Percentiles rank a stretch among this genome's conserved stretches.
Evolutionary conservation across 352 stramenopile genomes (phyloP).

Genomic region (Pythium dissimile): DNA sequence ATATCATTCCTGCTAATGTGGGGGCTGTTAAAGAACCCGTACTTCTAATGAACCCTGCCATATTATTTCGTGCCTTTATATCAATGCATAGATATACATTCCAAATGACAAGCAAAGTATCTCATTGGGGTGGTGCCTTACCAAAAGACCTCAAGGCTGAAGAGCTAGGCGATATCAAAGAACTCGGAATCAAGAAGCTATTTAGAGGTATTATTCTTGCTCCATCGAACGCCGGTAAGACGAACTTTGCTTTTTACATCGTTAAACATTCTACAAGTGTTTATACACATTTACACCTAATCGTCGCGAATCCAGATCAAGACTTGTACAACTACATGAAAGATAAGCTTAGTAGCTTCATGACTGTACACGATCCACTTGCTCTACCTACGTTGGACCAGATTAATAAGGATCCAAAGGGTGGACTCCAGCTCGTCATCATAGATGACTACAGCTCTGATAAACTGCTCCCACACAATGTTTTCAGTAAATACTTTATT

Average conservation of each 20-base stretch:
- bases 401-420: constrained; percentile 7
- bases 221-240: constrained; percentile 8
- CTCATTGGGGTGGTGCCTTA: background rate
- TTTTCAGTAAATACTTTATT: constrained; percentile 27
- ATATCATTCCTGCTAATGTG: too few species aligned
- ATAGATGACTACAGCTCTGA: constrained; percentile 29
- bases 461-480: constrained; percentile 23
- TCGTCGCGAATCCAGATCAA: constrained; percentile 19
- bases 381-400: constrained; percentile 17
- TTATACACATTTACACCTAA: constrained; percentile 21
- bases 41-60: too few species aligned
- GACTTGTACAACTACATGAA: constrained; percentile 19
- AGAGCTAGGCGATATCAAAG: background rate
- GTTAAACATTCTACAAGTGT: constrained; percentile 19
- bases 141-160: background rate
- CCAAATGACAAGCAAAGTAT: background rate
- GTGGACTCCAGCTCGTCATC: constrained; percentile 21
- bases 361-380: constrained; percentile 21
- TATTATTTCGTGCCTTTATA: too few species aligned
- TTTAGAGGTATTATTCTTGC: constrained; percentile 23
- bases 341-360: constrained; percentile 21
- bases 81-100: too few species aligned
- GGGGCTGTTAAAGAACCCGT: too few species aligned
- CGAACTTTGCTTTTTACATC: constrained; percentile 21
- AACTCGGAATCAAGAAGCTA: constrained; percentile 17